phyloP scores from a whole-genome alignment of 192 early-diverging fungal species.

The Coemansia sp. region DNA sequence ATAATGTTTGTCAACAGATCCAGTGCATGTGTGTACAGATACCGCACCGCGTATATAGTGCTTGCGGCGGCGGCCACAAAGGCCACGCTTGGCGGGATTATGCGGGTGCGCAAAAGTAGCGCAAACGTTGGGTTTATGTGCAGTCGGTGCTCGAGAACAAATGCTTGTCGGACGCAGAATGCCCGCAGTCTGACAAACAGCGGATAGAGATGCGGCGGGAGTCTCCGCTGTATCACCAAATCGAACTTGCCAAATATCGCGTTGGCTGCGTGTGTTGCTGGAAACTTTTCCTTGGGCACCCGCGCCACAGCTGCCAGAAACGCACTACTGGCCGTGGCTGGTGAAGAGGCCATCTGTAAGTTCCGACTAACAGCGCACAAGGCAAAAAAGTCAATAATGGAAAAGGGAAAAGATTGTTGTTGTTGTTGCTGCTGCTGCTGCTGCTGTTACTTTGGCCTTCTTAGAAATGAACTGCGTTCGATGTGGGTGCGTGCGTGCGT shows the following conservation, averaged over 20 bases:
- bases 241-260: constrained; percentile 8
- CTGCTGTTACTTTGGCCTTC: not conserved
- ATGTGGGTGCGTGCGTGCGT: not conserved
- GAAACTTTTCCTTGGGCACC: constrained; percentile 38
- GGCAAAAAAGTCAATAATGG: not conserved
- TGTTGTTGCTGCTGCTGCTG: no score
- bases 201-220: constrained; percentile 45
- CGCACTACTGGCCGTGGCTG: constrained; percentile 16
- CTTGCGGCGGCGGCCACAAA: constrained; percentile 43
- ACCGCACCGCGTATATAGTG: constrained; percentile 39
- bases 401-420: no score
- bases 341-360: constrained; percentile 2
- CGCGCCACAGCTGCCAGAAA: constrained; percentile 37
- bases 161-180: constrained; percentile 28
- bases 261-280: constrained; percentile 30
- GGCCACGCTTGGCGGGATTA: constrained; percentile 41
- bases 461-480: not conserved
- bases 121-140: constrained; percentile 47
- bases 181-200: constrained; percentile 29
- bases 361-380: not conserved
- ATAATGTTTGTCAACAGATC: constrained; percentile 50
- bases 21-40: constrained; percentile 42
- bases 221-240: constrained; percentile 7
- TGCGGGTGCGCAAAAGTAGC: constrained; percentile 32
- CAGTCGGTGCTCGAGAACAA: constrained; percentile 41